phyloP scores from a whole-genome alignment of 441 rosid species.

The Adansonia rubrostipa region DNA sequence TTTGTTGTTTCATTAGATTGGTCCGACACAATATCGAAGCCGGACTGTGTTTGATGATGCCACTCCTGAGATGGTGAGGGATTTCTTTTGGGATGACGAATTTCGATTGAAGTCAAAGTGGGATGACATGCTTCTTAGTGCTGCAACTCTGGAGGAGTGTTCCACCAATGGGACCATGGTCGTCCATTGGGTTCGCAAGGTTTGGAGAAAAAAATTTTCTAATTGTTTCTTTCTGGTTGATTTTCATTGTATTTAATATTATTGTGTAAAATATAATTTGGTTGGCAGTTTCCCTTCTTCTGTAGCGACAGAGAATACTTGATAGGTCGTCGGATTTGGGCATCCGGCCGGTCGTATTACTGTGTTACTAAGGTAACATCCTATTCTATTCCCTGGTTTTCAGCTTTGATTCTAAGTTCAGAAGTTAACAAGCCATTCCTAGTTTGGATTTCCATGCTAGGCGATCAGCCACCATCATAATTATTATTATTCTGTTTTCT shows the following conservation, averaged over 20 bases:
- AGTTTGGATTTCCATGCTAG: neutral
- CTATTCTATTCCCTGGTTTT: neutral
- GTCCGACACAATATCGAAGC: conserved; percentile 93
- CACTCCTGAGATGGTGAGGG: conserved; percentile 85
- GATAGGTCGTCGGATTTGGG: conserved; percentile 95
- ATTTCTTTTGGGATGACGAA: conserved; percentile 95
- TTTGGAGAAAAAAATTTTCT: conserved; percentile 27
- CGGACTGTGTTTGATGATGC: conserved; percentile 87
- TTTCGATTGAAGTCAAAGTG: conserved; percentile 63
- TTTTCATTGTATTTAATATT: conserved; percentile 17
- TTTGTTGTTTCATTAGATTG: conserved; percentile 49
- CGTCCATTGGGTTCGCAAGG: conserved; percentile 94
- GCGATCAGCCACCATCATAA: neutral
- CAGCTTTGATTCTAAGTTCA: neutral
- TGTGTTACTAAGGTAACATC: conserved; percentile 83
- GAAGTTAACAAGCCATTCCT: conserved; percentile 2
- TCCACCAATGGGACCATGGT: conserved; percentile 72
- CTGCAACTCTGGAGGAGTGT: conserved; percentile 68
- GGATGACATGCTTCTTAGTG: conserved; percentile 86
- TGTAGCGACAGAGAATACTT: conserved; percentile 93
- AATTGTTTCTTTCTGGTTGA: neutral
- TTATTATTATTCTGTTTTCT: neutral
- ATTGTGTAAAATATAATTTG: conserved; percentile 9
- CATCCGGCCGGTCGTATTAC: conserved; percentile 72
- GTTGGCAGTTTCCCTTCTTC: conserved; percentile 90